phyloP scores from a whole-genome alignment of 352 stramenopile species.

The Pythium vanterpoolii region DNA sequence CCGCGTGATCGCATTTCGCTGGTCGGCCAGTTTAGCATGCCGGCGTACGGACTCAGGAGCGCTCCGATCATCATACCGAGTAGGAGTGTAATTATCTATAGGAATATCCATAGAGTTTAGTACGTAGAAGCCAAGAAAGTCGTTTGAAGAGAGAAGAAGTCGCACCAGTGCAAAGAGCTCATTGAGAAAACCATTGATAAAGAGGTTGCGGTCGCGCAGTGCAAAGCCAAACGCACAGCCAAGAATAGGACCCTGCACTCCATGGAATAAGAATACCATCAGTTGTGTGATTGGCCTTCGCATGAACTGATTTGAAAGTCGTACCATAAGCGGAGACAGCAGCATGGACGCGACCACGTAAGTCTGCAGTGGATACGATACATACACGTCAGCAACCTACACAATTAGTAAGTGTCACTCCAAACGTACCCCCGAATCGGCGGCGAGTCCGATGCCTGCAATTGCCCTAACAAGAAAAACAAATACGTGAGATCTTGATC shows the following conservation, averaged over 20 bases:
- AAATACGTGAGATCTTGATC: neutral
- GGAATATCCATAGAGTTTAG: neutral
- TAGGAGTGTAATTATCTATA: slow-evolving; percentile 68
- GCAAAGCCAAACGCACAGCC: slow-evolving; percentile 81
- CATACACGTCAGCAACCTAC: neutral
- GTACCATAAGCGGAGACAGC: slow-evolving; percentile 82
- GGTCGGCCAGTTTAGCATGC: slow-evolving; percentile 76
- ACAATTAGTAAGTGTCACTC: no score
- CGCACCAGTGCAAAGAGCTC: slow-evolving; percentile 74
- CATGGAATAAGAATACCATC: neutral
- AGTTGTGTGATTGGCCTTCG: neutral
- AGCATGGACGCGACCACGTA: slow-evolving; percentile 88
- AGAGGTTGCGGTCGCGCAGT: slow-evolving; percentile 74
- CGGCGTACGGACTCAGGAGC: slow-evolving; percentile 74
- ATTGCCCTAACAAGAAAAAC: slow-evolving; percentile 42
- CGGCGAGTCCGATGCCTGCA: slow-evolving; percentile 74
- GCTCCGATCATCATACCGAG: slow-evolving; percentile 81
- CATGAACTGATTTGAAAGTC: neutral
- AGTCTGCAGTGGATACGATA: slow-evolving; percentile 32
- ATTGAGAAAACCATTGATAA: slow-evolving; percentile 83
- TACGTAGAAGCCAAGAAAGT: no score
- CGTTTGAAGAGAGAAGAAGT: neutral
- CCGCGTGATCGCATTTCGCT: slow-evolving; percentile 77
- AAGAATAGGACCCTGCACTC: slow-evolving; percentile 65
- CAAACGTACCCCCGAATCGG: slow-evolving; percentile 60